phyloP scores from a whole-genome alignment of 1,139 yeast species.

The Candida pseudocylindracea region DNA sequence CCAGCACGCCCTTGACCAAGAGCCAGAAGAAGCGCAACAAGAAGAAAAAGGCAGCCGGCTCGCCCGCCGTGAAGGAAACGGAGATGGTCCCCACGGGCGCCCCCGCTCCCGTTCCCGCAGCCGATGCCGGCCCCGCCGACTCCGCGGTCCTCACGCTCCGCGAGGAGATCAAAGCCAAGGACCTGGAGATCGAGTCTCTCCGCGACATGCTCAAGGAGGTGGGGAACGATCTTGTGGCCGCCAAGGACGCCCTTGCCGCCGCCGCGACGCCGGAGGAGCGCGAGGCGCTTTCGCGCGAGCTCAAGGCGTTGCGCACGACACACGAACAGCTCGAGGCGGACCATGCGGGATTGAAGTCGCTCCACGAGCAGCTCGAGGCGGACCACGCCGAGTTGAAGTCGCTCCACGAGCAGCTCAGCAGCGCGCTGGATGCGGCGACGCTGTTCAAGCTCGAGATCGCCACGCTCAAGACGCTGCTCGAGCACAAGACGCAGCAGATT shows the following conservation, averaged over 20 bases:
- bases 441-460: constrained; percentile 16
- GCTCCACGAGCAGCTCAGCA: constrained; percentile 6
- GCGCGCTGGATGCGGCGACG: not conserved
- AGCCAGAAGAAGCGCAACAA: constrained; percentile 4
- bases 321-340: not conserved
- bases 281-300: not conserved
- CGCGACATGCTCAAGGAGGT: constrained; percentile 53
- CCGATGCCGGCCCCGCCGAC: too few species aligned
- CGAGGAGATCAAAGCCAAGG: constrained; percentile 9
- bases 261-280: not conserved
- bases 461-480: constrained; percentile 14
- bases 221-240: constrained; percentile 52
- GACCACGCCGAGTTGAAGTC: not conserved
- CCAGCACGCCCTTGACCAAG: not conserved
- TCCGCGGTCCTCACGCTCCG: constrained; percentile 1
- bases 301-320: not conserved
- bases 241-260: constrained; percentile 15
- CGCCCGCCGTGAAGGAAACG: constrained; percentile 5
- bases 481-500: constrained; percentile 26
- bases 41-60: not conserved
- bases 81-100: not conserved
- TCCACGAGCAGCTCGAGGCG: not conserved
- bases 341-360: not conserved
- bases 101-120: too few species aligned
- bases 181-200: constrained; percentile 32